phyloP scores from a whole-genome alignment of 805 yeast genomes.

The Spathaspora girioi region DNA sequence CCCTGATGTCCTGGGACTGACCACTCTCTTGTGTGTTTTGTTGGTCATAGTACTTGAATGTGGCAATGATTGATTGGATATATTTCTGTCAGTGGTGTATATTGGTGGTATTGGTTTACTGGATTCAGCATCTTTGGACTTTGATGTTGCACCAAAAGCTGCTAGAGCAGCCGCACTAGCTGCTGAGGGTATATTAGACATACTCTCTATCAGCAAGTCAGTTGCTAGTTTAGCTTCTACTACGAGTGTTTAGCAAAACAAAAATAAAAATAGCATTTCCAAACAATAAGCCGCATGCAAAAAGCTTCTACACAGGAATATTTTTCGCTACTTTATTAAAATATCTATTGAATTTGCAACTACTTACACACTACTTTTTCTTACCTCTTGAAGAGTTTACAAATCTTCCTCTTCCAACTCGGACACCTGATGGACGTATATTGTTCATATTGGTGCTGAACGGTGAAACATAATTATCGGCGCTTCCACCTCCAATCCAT shows the following conservation, averaged over 20 bases:
- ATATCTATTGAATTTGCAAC: not conserved
- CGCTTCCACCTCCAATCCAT: conserved; percentile 94
- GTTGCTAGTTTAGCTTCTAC: no score
- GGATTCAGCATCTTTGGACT: conserved; percentile 5
- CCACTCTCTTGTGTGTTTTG: not conserved
- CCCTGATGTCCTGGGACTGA: not conserved
- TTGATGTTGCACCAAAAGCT: conserved; percentile 29
- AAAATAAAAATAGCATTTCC: not conserved
- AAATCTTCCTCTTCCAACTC: conserved; percentile 80
- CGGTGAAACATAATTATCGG: conserved; percentile 86
- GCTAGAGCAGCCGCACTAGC: conserved; percentile 44
- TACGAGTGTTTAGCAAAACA: not conserved
- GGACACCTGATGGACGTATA: conserved; percentile 56
- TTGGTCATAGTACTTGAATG: not conserved
- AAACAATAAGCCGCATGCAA: not conserved
- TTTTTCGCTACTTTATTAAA: not conserved
- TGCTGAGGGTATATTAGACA: conserved; percentile 7
- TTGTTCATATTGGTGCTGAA: conserved; percentile 46
- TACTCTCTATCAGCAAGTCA: not conserved
- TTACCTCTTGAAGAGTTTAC: conserved; percentile 60
- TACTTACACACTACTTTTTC: conserved; percentile 9
- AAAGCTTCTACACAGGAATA: not conserved
- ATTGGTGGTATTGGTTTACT: not conserved
- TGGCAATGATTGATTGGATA: conserved; percentile 8
- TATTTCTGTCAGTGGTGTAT: not conserved